phyloP scores from a whole-genome alignment of 768 basidiomycete species.

The Tephrocybe sp. region DNA sequence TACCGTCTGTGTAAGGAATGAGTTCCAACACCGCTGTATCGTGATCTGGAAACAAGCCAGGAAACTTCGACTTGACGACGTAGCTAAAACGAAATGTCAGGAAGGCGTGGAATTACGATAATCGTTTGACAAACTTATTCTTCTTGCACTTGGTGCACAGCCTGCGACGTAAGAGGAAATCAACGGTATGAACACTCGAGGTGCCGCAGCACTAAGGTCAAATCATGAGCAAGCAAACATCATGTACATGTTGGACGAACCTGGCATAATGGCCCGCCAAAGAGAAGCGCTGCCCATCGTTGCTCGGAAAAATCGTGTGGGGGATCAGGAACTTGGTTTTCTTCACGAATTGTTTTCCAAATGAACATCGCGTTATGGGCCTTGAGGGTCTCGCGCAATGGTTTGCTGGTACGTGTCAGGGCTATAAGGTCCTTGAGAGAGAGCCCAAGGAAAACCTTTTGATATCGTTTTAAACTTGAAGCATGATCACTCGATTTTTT shows the following conservation, averaged over 20 bases:
- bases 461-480: not conserved
- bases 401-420: constrained; percentile 23
- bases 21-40: constrained; percentile 26
- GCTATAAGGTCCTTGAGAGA: constrained; percentile 23
- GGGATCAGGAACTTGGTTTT: constrained; percentile 18
- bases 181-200: constrained; percentile 18
- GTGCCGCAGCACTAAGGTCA: constrained; percentile 18
- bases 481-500: not conserved
- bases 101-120: not conserved
- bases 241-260: constrained; percentile 11
- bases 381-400: constrained; percentile 21
- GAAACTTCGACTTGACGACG: constrained; percentile 24
- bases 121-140: constrained; percentile 20
- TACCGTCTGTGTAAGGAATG: constrained; percentile 32
- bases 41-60: constrained; percentile 24
- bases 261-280: constrained; percentile 22
- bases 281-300: constrained; percentile 27
- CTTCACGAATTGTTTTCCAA: constrained; percentile 25
- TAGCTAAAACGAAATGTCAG: constrained; percentile 19
- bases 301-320: constrained; percentile 25
- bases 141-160: constrained; percentile 28
- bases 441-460: constrained; percentile 25
- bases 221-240: not conserved
- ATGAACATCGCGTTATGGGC: constrained; percentile 15
- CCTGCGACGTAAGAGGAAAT: constrained; percentile 25